A percentile compares a stretch with the other conserved stretches of the same genome.
phyloP scores from a whole-genome alignment of 1,139 yeast genomes.

The Pichia sp. region DNA sequence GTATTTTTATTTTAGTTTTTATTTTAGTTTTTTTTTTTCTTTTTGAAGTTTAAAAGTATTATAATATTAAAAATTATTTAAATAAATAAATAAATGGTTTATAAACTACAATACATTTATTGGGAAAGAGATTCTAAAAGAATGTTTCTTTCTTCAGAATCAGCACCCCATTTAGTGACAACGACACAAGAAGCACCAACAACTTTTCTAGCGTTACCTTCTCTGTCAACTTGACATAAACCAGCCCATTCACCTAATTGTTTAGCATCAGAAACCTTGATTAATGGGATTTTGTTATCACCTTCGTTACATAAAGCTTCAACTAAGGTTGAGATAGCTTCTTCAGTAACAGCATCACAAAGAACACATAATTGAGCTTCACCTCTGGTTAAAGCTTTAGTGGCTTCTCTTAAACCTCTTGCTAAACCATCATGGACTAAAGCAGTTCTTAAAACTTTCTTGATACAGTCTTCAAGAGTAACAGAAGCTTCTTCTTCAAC shows the following conservation, averaged over 20 bases:
- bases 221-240: slow-evolving; percentile 99
- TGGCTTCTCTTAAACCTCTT: slow-evolving; percentile 99
- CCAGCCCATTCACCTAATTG: slow-evolving; percentile 99
- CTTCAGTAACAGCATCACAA: slow-evolving; percentile 98
- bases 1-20: background rate
- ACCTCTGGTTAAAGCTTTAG: slow-evolving; percentile 96
- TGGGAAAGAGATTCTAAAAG: slow-evolving; percentile 95
- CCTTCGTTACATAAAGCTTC: slow-evolving; percentile 99
- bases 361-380: slow-evolving; percentile 97
- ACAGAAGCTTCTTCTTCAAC: slow-evolving; percentile 77
- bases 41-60: background rate
- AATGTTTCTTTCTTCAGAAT: slow-evolving; percentile 96
- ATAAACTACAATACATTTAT: slow-evolving; percentile 40
- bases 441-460: slow-evolving; percentile 97
- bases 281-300: slow-evolving; percentile 93
- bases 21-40: no score
- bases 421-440: slow-evolving; percentile 99
- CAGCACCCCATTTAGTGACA: slow-evolving; percentile 99
- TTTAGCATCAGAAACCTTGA: slow-evolving; percentile 99
- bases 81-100: background rate
- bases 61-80: background rate
- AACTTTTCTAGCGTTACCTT: slow-evolving; percentile 99
- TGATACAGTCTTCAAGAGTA: slow-evolving; percentile 97
- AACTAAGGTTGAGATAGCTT: slow-evolving; percentile 91
- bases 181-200: slow-evolving; percentile 99